A percentile compares a stretch with the other conserved stretches of the same genome.
phyloP scores from a whole-genome alignment of 164 flowering plant genomes.

The Aristolochia californica region DNA sequence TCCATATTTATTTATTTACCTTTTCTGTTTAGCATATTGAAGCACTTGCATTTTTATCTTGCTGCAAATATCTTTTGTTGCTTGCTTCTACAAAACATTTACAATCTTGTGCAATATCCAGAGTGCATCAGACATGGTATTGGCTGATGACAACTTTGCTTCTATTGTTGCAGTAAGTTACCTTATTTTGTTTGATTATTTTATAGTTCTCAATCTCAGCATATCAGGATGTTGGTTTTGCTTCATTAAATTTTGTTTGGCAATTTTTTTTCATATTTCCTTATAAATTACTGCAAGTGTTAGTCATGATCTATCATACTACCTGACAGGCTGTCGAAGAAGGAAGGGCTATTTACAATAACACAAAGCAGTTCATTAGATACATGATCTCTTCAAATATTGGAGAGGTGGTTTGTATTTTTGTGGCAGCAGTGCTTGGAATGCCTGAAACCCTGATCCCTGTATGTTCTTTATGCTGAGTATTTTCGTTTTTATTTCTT shows the following conservation, averaged over 20 bases:
- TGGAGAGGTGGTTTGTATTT: constrained; percentile 98
- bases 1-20: no score
- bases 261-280: neutral
- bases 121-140: constrained; percentile 99
- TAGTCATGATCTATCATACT: constrained; percentile 5
- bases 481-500: neutral
- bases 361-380: constrained; percentile 97
- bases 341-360: constrained; percentile 97
- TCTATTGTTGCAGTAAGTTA: constrained; percentile 87
- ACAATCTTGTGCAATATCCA: constrained; percentile 19
- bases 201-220: neutral
- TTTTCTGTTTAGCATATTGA: no score
- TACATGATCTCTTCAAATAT: constrained; percentile 99
- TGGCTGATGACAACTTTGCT: constrained; percentile 98
- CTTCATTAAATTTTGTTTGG: no score
- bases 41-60: neutral
- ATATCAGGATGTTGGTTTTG: no score
- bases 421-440: constrained; percentile 98
- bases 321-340: constrained; percentile 91
- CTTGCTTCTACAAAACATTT: neutral
- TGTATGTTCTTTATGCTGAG: constrained; percentile 32
- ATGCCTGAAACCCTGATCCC: constrained; percentile 98
- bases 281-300: neutral
- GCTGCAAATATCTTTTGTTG: neutral
- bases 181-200: neutral